Evolutionary conservation across 768 basidiomycete species (phyloP), one percentile per base, ranked within the genome.

Genomic region (Xanthoconium purpureum): DNA sequence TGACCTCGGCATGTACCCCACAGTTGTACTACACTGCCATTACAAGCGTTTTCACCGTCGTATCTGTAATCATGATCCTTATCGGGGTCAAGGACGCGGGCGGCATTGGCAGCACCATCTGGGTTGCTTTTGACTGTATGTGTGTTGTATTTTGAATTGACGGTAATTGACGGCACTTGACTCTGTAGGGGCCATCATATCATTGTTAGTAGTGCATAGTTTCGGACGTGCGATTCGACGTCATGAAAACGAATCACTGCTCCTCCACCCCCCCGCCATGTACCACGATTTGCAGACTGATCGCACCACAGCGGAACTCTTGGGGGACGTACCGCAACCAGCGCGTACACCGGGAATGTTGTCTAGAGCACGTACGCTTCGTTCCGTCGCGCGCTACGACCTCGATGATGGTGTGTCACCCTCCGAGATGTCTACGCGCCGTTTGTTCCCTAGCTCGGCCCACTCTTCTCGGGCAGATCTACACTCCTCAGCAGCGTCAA

Each of bases 91-190:
- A 76, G 56, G 71, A 77, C 52, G 69, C 76, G 40, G 75, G 77
- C 40, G 71, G 75, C 3, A 71, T 84, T 33, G 76, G 75, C 30
- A 72, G 80, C 15, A 73, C 74, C 8, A 74, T 76, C 17, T 87
- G 84, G 84, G 74, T 84, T 54, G 69, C 71, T 11, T 52, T 83
- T 17, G 81, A 82, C 60, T 86, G 85, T 84, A 64, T 59, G 80
- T 66, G 35, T 2, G 50, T 52, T 37, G 28, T 39, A 43, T 15
- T 43, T 17, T 24, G 52, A 10, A 38, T 39, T 8, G 17, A 60
- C 40, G 54, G 32, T 55, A 51, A 51, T 10, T 62, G 35, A 58
- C 62, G 35, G 58, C 62, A 43, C 57, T 29, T n/a, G 29, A 30
- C 15, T n/a, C 10, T 32, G 8, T 12, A 50, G 54, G 54, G 48